Evolutionary conservation across 2,329 filamentous ascomycete genomes (phyloP).

Genomic region (Trichoderma lentiforme): DNA sequence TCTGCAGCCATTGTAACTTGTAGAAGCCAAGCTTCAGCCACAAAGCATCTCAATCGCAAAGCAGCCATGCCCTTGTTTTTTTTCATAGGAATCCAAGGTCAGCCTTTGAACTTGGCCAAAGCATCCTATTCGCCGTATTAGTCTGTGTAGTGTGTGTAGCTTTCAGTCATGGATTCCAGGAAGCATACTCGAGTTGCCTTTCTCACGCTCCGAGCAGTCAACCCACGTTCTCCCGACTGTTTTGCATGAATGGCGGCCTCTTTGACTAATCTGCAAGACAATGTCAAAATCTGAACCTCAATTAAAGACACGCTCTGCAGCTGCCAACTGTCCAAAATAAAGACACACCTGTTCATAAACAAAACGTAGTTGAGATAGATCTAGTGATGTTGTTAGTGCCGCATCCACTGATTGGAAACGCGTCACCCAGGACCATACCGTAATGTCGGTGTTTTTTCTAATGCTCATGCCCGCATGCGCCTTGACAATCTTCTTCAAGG

Average conservation of each 20-base stretch:
- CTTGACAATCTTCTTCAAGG: conserved; percentile 85
- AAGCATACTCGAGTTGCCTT: conserved; percentile 69
- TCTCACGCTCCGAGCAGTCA: conserved; percentile 72
- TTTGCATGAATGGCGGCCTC: conserved; percentile 76
- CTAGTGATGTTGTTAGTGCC: conserved; percentile 46
- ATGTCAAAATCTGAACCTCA: background rate
- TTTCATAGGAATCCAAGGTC: conserved; percentile 26
- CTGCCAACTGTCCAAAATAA: background rate
- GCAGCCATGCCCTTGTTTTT: background rate
- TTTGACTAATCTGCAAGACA: conserved; percentile 62
- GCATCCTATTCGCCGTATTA: conserved; percentile 48
- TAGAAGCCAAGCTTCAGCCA: background rate
- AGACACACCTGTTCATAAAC: conserved; percentile 65
- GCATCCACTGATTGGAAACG: background rate
- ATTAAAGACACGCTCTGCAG: background rate
- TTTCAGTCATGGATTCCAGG: background rate
- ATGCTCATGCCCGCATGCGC: conserved; percentile 77
- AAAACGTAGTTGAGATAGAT: conserved; percentile 82
- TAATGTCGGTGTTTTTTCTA: conserved; percentile 81
- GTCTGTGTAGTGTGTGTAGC: background rate
- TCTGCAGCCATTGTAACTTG: background rate
- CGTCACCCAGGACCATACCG: conserved; percentile 48
- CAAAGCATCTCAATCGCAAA: background rate
- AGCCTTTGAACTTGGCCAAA: conserved; percentile 66
- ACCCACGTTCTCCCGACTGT: conserved; percentile 66